Base-by-base conservation (phyloP, 371 early-diverging fungal species). In the Apophysomyces ossiformis region DNA sequence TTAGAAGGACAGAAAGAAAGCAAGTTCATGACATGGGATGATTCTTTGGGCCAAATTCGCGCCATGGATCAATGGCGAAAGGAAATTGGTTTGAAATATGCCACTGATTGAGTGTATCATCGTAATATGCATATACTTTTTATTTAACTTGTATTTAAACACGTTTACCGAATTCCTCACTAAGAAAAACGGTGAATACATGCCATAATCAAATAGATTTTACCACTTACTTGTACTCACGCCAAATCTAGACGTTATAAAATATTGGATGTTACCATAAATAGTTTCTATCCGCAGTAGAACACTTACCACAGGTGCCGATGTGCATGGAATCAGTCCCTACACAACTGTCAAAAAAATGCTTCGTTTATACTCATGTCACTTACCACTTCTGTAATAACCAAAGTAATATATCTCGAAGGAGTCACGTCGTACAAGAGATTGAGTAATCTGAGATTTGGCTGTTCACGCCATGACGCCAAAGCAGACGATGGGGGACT, bases 391-490 rank as follows among this genome's bases (percentile, higher is more conserved):
- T 99, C 99, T 26, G 97, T 96, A 13, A 96, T 87, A 36, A 98
- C 92, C 56, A 95, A 85, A 5, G 93, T 90, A 61, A 98, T 90
- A 70, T 92, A 96, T 73, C 93, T 89, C 41, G 96, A 88, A 32
- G 99, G 99, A 2, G 98, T 97, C 35, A 99, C 85, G 72, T 99
- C 99, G 75, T 96, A 96, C 65, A 92, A 74, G 15, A 96, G 73
- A 65, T 96, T 95, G 66, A 98, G 82, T 58, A 96, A 75, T 78
- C 93, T 90, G 63, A 98, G 74, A 65, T 89, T 78, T 13, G 83
- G 77, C 12, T 85, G 82, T 16, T 89, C 84, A 69, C 85, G 90
- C 92, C 92, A 91, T 45, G 81, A 82, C 43, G 77, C 74, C 46
- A 92, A 72, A 35, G 78, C 68, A 15, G 68, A 67, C 8, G 67